phyloP scores from a whole-genome alignment of 352 stramenopile species.

The Phytophthora megakarya region DNA sequence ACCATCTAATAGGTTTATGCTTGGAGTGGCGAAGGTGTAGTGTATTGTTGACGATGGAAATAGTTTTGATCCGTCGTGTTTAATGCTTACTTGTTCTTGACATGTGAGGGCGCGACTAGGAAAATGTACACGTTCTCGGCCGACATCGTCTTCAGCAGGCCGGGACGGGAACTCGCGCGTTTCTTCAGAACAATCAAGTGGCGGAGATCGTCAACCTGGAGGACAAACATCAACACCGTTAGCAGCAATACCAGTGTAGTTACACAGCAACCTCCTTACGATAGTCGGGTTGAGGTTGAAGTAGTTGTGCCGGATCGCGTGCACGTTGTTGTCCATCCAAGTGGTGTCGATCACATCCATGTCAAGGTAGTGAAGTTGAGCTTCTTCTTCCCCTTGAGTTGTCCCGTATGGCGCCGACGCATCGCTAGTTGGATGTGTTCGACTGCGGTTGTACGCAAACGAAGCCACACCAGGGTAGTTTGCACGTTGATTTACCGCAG shows the following conservation, averaged over 20 bases:
- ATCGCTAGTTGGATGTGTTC: conserved; percentile 14
- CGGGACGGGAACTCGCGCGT: conserved; percentile 51
- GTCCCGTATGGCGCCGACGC: conserved; percentile 35
- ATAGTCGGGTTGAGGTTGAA: conserved; percentile 89
- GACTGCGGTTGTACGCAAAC: conserved; percentile 60
- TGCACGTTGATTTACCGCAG: conserved; percentile 58
- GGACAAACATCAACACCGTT: neutral
- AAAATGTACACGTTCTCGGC: conserved; percentile 81
- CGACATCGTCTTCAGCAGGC: conserved; percentile 60
- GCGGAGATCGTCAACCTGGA: conserved; percentile 61
- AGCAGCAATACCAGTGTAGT: neutral
- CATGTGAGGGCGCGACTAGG: conserved; percentile 64
- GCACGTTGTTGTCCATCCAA: conserved; percentile 88
- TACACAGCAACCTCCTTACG: conserved; percentile 27
- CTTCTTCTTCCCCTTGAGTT: conserved; percentile 24
- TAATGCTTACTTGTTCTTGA: conserved; percentile 75
- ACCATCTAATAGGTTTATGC: too few relatives aligned
- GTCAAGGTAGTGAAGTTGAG: conserved; percentile 61
- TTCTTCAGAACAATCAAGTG: conserved; percentile 65
- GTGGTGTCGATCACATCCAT: conserved; percentile 90
- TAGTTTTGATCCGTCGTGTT: too few relatives aligned
- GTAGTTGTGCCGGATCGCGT: conserved; percentile 83
- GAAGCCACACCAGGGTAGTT: conserved; percentile 55
- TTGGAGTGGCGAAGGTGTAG: too few relatives aligned
- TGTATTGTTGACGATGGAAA: too few relatives aligned